Conservation (phyloP, 805 yeast genomes). For the Candida chauliodis region DNA sequence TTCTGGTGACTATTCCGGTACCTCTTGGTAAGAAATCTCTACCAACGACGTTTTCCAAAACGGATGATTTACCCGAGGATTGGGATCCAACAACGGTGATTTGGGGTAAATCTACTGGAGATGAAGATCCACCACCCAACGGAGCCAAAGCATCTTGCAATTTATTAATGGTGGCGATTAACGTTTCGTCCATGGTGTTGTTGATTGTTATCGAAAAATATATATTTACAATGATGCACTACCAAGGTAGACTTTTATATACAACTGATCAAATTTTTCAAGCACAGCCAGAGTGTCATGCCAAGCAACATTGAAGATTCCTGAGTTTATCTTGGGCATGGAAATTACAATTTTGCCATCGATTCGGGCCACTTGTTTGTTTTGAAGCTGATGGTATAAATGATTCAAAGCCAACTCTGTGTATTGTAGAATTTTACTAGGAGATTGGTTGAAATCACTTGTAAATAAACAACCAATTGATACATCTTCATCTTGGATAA, state of each 20-base stretch:
- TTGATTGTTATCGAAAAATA: conserved; percentile 1
- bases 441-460: conserved; percentile 43
- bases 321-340: conserved; percentile 80
- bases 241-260: conserved; percentile 29
- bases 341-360: conserved; percentile 30
- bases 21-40: conserved; percentile 90
- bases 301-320: conserved; percentile 82
- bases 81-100: conserved; percentile 95
- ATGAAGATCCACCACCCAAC: conserved; percentile 80
- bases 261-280: conserved; percentile 20
- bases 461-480: conserved; percentile 72
- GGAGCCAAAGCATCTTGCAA: conserved; percentile 97
- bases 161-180: conserved; percentile 82
- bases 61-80: conserved; percentile 86
- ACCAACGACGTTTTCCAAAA: conserved; percentile 86
- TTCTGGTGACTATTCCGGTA: conserved; percentile 87
- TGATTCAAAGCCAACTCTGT: conserved; percentile 52
- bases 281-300: conserved; percentile 55
- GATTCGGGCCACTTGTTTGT: conserved; percentile 6
- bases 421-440: conserved; percentile 44
- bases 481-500: conserved; percentile 38
- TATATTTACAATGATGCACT: background rate
- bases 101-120: conserved; percentile 92
- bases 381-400: conserved; percentile 35
- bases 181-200: conserved; percentile 62